Base-by-base conservation (phyloP, 257 asterid genomes). In the Prunella vulgaris region DNA sequence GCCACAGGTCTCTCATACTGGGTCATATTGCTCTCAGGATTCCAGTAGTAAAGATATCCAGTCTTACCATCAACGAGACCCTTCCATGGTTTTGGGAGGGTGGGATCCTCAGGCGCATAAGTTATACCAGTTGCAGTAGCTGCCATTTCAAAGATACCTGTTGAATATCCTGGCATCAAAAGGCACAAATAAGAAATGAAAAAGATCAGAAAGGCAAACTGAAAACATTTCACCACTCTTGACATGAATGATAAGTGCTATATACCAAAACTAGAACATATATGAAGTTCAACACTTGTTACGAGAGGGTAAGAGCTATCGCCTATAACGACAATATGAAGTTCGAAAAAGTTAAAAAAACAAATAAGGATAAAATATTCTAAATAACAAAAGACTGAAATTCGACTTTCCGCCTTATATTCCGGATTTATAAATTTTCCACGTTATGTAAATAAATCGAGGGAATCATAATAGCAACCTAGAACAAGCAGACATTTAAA, bases 21-120 rank as follows among this genome's bases (percentile, higher is more conserved):
- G 32, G 99, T 94, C 63, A 69, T 82, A 71, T 94, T 92, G 71
- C 97, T 94, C 79, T 87, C 99, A 18, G 96, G 99, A 72, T 94
- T 94, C 99, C 99, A 91, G 85, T 51, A 94, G 83, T 94, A 94
- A 12, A 94, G 76, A 80, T 84, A 91, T 44, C 96, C 96, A 68
- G 99, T 94, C 67, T 79, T 87, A 30, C 82, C 89, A 78, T 94
- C 99, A 66, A 94, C 90, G 32, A 94, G 80, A 37, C 96, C 97
- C 81, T 71, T 86, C 99, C 99, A 94, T 20, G 99, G 99, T 74
- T 85, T 94, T 18, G 97, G 99, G 66, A 94, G 96, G 69, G 89
- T 78, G 37, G 97, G 89, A 75, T 94, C 99, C 79, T 94, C 99
- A 12, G 99, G 99, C 12, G 99, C 99, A 78, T 87, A 94, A 3